Percentiles rank a stretch among this genome's conserved stretches.
These are phyloP conservation scores for Fusarium brevicatenulatum DNA, from an alignment of 2,329 filamentous ascomycete genomes.

Conservation along the genomic window DNA sequence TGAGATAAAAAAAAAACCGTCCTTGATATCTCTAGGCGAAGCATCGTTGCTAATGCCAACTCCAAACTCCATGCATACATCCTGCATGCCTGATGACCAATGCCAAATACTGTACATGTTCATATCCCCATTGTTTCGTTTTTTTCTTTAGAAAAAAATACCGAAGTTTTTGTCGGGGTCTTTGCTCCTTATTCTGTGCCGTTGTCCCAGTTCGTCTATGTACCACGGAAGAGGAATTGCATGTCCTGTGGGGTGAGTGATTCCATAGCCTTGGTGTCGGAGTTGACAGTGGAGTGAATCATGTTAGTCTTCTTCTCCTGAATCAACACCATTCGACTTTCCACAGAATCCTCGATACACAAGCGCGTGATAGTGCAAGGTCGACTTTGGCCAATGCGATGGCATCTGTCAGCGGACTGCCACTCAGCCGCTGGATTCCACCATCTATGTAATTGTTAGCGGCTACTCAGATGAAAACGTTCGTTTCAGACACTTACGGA, in stretches of 20 bases:
- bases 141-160: too few relatives aligned
- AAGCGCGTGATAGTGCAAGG: conserved; percentile 94
- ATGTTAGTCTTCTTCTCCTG: conserved; percentile 99
- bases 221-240: conserved; percentile 92
- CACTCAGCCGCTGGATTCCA: conserved; percentile 99
- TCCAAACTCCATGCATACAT: conserved; percentile 18
- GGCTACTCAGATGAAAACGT: neutral
- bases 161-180: too few relatives aligned
- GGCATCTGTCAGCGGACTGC: conserved; percentile 94
- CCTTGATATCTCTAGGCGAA: neutral
- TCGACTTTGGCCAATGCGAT: conserved; percentile 93
- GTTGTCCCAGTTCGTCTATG: conserved; percentile 40
- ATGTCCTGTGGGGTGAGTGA: conserved; percentile 91
- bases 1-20: neutral
- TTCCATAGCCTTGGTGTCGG: conserved; percentile 89
- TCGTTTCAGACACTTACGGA: conserved; percentile 70
- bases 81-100: neutral
- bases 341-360: conserved; percentile 96
- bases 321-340: conserved; percentile 92
- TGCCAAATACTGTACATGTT: conserved; percentile 13
- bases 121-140: neutral
- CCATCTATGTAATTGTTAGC: conserved; percentile 70
- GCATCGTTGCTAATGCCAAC: neutral
- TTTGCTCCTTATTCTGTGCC: neutral
- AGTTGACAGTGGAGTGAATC: conserved; percentile 97